Base-by-base conservation (phyloP, 2,329 filamentous ascomycete genomes). In the Keithomyces neogunnii region DNA sequence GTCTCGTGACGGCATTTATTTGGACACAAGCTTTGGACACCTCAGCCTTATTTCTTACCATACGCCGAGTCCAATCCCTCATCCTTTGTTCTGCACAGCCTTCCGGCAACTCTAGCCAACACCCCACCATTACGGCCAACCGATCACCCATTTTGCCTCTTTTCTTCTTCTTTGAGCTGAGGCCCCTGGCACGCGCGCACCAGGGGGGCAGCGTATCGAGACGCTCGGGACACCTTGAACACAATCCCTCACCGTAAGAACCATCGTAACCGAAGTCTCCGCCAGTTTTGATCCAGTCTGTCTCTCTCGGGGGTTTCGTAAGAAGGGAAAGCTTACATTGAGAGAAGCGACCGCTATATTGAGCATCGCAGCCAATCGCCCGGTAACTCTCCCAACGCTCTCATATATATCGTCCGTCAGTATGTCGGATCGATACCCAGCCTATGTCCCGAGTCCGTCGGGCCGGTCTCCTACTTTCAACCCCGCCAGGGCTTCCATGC, bases 401-500 rank as follows among this genome's bases (percentile, higher is more conserved):
- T 44, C 40, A 13, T 19, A 9, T 30, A 19, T 19, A 7, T 44
- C 28, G 40, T 43, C 62, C 28, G 40, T 43, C 62, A 66, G 55
- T 43, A 80, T 80, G 76, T 62, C 70, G 49, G 74, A 77, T 60
- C 72, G 74, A 55, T 73, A 75, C 61, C 70, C 62, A 53, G 58
- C 66, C 53, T 68, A 72, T 50, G 51, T 46, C n/a, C 49, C 55
- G 8, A 40, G 64, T 48, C 63, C 66, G 48, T 64, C 73, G 53
- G 69, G 70, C 52, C 70, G 75, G 55, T 73, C 76, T 51, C 69
- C 69, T 32, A 67, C 67, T 5, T 65, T 67, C 62, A 77, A 69
- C 50, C 76, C 78, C 46, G 77, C 75, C 51, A 73, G 78, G 52
- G 66, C 75, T 47, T 81, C 78, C 31, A 64, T 82, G 62, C 79